Base-by-base conservation (phyloP, 1,284 basidiomycete species). In the Papiliotrema terrestris region DNA sequence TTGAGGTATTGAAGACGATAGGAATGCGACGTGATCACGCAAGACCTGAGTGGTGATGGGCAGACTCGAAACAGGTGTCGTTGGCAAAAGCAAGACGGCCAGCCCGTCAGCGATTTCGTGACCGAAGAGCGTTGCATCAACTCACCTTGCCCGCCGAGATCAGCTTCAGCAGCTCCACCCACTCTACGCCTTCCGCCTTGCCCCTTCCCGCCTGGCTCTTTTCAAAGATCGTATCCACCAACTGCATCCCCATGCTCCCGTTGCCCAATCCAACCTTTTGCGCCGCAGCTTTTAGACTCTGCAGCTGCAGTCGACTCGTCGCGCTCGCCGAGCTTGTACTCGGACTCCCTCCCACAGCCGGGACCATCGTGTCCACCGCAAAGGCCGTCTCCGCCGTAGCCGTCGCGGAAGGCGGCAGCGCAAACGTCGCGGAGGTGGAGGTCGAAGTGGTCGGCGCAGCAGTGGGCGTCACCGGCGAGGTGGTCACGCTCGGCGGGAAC, bases 11-110 rank as follows among this genome's bases (percentile, higher is more conserved):
- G 61, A 54, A 1, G 63, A 67, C 0, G 72, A 61, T 14, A 74
- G 44, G 45, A 89, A 80, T 23, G 84, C 79, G 55, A 92, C 74
- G 69, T 93, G 91, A 65, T 91, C 89, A 66, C 83, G 84, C 36
- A 92, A 78, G 55, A 88, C 85, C 19, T 88, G 89, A 1, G 84
- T 78, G 0, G 85, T 89, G 59, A 91, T 83, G 1, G 73, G 74
- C 0, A 75, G 64, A 1, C 71, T 72, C 1, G 75, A 73, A 0
- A 75, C 71, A 0, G 76, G 79, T 50, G 89, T 85, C 1, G 83
- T 71, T 1, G 91, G 91, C 1, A 94, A 79, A 20, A 94, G 76
- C 22, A 95, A 68, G 0, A 87, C 86, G 2, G 88, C 88, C 89
- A 91, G 63, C 20, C 35, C 47, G 22, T 22, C 48, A 8, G 49